Base-by-base conservation (phyloP, 2,329 filamentous ascomycete species). In the Fusarium palustre region DNA sequence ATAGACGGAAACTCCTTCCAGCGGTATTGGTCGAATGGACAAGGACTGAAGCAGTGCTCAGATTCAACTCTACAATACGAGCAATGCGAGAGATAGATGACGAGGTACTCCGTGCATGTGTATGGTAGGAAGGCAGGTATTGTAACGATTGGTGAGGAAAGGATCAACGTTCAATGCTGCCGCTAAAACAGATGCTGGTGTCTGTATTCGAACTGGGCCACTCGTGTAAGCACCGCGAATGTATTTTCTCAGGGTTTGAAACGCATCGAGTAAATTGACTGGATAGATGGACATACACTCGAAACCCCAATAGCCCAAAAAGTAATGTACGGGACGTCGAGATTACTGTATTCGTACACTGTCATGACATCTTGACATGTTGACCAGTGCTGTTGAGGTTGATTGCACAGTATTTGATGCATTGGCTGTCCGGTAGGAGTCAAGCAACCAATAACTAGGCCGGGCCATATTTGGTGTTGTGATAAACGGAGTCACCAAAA, bases 401-500 rank as follows among this genome's bases (percentile, higher is more conserved):
- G 30, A 38, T 24, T 36, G 11, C 18, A 24, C 18, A 28, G 46
- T 33, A 47, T 22, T 33, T 56, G 39, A 34, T 55, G 38, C 48
- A 38, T 63, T 31, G 50, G 33, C 46, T 64, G 31, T 33, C 25
- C 15, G 57, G 46, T 52, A 25, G 31, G 33, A 24, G 24, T 5
- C 24, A 20, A 38, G 59, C 34, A 41, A 39, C 41, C 34, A 28
- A 48, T 34, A 18, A 41, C 12, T 24, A 38, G 24, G 22, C 11
- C 43, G 43, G 41, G 45, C 36, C 28, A 33, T 59, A 20, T 28
- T 64, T 64, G 34, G 48, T 55, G 34, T 47, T 38, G 38, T 41
- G 60, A 65, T 56, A 46, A 73, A 73, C 58, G 60, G 55, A 56
- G 46, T 61, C 56, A 43, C 66, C 48, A 64, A 60, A 74, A 65